Base-by-base conservation (phyloP, 306 rosid species). In the Coriaria nepalensis region DNA sequence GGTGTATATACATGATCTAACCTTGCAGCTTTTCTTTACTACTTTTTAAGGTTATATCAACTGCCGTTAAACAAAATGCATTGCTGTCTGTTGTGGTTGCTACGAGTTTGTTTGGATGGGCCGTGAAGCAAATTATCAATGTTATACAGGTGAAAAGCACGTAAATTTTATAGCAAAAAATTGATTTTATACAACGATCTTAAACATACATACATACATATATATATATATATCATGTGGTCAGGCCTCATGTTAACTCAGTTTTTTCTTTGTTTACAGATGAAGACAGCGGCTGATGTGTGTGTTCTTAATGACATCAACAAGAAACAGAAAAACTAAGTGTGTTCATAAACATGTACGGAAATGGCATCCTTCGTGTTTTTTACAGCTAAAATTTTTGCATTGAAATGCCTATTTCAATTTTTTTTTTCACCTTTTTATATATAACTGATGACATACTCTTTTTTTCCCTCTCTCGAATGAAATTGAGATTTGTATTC, bases 201-300 rank as follows among this genome's bases (percentile, higher is more conserved):
- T n/a, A n/a, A n/a, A n/a, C n/a, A n/a, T 1, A 20, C 29, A 20
- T 20, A n/a, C 29, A 20, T 1, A 3, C 3, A 20, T 20, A 20
- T 20, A 1, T 20, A 20, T 20, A 20, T 20, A 20, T 3, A 20
- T 20, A 20, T 20, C 29, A 20, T 20, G 29, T 20, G 29, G 29
- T 20, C 29, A 20, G 29, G 29, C 29, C 29, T 20, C 29, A 20
- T 20, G 29, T 20, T 20, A 14, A 56, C 7, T 35, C n/a, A n/a
- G 35, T 43, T 0, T 9, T 58, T 42, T 4, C 50, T 36, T 53
- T 42, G 62, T 49, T 70, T 61, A 20, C 93, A 81, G 95, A 68
- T 85, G 82, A 85, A 85, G 77, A 78, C 95, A 5, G 95, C 95
- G 10, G 80, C 93, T 20, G 95, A 85, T 57, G 69, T 51, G 34